phyloP scores from a whole-genome alignment of 352 stramenopile genomes.

The Nothophytophthora sp. region DNA sequence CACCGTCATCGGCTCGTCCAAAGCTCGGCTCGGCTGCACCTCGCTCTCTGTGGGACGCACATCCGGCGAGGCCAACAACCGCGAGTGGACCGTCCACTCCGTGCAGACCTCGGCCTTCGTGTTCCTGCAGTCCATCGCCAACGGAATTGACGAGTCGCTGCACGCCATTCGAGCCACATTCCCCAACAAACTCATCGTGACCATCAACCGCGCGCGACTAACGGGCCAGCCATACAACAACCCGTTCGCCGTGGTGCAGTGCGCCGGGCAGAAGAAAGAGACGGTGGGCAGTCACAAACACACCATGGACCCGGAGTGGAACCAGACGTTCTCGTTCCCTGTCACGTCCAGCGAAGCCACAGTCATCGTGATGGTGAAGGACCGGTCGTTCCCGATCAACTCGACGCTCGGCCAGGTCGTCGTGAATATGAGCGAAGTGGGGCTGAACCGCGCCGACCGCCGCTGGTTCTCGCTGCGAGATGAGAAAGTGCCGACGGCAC shows the following conservation, averaged over 20 bases:
- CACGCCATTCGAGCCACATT: constrained; percentile 82
- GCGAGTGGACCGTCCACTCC: constrained; percentile 83
- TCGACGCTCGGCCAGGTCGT: constrained; percentile 75
- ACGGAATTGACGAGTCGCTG: constrained; percentile 74
- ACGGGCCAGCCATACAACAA: constrained; percentile 90
- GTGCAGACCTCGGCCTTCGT: constrained; percentile 89
- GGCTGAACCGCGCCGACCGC: constrained; percentile 74
- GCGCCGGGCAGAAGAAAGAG: constrained; percentile 86
- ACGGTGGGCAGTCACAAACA: constrained; percentile 87
- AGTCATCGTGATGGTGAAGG: constrained; percentile 74
- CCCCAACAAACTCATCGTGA: constrained; percentile 91
- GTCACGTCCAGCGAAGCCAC: constrained; percentile 74
- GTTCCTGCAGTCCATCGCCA: constrained; percentile 79
- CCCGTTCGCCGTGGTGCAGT: constrained; percentile 78
- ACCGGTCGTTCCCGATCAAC: constrained; percentile 74
- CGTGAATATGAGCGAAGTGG: constrained; percentile 80
- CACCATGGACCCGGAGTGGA: constrained; percentile 91
- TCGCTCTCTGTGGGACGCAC: constrained; percentile 80
- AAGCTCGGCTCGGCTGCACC: constrained; percentile 67
- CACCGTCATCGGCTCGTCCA: constrained; percentile 73
- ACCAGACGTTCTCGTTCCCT: constrained; percentile 89
- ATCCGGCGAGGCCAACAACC: constrained; percentile 67
- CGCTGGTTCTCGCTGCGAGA: constrained; percentile 82
- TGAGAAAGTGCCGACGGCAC: constrained; percentile 53
- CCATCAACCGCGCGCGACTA: constrained; percentile 78